Base-by-base conservation (phyloP, 1,139 yeast species). In the Debaryomyces sp. region DNA sequence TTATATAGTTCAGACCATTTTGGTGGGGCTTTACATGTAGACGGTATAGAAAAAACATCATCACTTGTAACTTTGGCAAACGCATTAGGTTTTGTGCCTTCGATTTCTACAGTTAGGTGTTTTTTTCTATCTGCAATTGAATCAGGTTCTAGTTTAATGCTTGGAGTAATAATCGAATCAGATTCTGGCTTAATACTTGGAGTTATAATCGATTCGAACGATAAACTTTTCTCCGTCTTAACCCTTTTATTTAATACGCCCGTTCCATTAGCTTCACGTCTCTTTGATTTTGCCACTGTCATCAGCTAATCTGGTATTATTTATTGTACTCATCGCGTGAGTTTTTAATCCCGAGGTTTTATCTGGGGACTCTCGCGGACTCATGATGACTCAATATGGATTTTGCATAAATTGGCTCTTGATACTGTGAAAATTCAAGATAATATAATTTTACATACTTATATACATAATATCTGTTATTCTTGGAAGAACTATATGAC, bases 1-100 rank as follows among this genome's bases (percentile, higher is more conserved):
- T 82, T 72, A 59, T 89, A 88, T 21, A 89, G 77, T 2, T 75
- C 72, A 44, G 68, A 62, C 73, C 86, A 85, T 53, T 75, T 73
- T 34, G 64, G 59, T 0, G 89, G 88, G 12, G 66, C 53, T 18
- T 52, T 50, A 2, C 21, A 26, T 5, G 27, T 33, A 18, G 34
- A 15, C 17, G 33, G 23, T 21, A 45, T 27, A 3, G 9, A 10
- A 5, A 17, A 15, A 10, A 18, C 41, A 33, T 50, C 54, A 4
- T 44, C 49, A 4, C 53, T 46, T 26, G 58, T 61, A 1, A 55
- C 57, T 41, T 49, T 50, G 26, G 54, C 32, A 41, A 60, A 59
- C 4, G 51, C 32, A 38, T 60, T 59, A 6, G 60, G 51, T 6
- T 23, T 33, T n/a, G 23, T 44, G 4, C 35, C 42, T 37, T 54